A percentile compares a stretch with the other conserved stretches of the same genome.
Conservation (phyloP, 148 eudicot species). For the Persicaria tinctoria region DNA sequence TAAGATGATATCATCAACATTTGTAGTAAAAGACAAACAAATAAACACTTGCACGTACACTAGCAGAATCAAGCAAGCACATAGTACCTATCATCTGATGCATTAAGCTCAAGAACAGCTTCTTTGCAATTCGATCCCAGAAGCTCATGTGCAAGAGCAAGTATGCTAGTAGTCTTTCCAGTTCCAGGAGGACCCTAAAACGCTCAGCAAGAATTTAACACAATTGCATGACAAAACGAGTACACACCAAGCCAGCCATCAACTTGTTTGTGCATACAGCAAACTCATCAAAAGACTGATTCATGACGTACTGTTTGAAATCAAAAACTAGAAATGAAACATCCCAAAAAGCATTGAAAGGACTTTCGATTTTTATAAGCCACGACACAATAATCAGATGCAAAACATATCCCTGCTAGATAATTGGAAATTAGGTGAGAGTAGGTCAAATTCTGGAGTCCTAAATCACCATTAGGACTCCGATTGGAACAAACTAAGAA, state of each 20-base stretch:
- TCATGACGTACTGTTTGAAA: not conserved
- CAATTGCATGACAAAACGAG: not conserved
- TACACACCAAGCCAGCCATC: not conserved
- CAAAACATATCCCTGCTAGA: not conserved
- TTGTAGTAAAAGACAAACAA: not conserved
- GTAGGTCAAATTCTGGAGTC: not conserved
- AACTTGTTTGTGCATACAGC: not conserved
- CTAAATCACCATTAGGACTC: not conserved
- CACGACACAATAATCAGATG: not conserved
- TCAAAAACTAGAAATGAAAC: not conserved
- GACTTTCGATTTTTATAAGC: not conserved
- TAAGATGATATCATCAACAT: not conserved
- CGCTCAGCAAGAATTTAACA: not conserved
- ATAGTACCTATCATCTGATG: constrained; percentile 81
- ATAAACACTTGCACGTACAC: not conserved
- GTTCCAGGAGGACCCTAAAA: constrained; percentile 96
- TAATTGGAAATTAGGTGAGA: not conserved
- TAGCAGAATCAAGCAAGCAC: not conserved
- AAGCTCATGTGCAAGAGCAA: constrained; percentile 95
- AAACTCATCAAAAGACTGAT: not conserved
- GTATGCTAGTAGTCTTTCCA: constrained; percentile 88
- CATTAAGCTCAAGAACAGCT: constrained; percentile 89
- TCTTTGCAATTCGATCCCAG: constrained; percentile 80
- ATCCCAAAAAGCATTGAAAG: not conserved
- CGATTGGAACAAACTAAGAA: not conserved